Percentiles rank a stretch among this genome's conserved stretches.
phyloP scores from a whole-genome alignment of 2,329 filamentous ascomycete genomes.

The Polytolypa hystricis region DNA sequence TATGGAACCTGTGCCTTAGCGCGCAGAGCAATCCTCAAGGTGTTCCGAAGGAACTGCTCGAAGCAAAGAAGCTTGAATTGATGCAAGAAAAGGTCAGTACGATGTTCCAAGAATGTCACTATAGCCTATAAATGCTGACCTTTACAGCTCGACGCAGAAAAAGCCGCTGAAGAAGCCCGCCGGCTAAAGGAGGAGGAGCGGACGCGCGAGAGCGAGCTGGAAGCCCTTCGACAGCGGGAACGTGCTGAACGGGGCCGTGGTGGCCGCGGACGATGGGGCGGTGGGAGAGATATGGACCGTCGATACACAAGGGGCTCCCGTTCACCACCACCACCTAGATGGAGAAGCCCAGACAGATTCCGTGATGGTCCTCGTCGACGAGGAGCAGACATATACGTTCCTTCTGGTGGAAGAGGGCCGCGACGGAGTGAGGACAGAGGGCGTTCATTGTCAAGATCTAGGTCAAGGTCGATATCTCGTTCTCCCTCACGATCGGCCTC shows the following conservation, averaged over 20 bases:
- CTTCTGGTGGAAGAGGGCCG: slow-evolving; percentile 29
- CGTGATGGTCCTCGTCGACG: slow-evolving; percentile 37
- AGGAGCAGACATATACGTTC: slow-evolving; percentile 48
- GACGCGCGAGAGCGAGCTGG: slow-evolving; percentile 59
- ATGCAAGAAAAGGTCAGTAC: slow-evolving; percentile 75
- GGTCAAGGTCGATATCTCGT: slow-evolving; percentile 21
- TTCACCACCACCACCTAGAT: slow-evolving; percentile 41
- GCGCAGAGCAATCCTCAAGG: slow-evolving; percentile 81
- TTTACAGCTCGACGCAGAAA: slow-evolving; percentile 65
- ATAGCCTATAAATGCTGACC: slow-evolving; percentile 4
- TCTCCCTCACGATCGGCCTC: slow-evolving; percentile 24
- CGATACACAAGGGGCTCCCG: slow-evolving; percentile 39
- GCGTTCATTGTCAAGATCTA: slow-evolving; percentile 26
- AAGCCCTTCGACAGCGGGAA: slow-evolving; percentile 51
- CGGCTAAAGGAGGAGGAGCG: slow-evolving; percentile 60
- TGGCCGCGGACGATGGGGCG: slow-evolving; percentile 26
- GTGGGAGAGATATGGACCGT: slow-evolving; percentile 37
- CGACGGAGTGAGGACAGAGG: slow-evolving; percentile 24
- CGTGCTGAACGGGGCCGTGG: slow-evolving; percentile 29
- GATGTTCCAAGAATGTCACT: too few relatives aligned
- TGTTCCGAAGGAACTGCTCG: slow-evolving; percentile 84
- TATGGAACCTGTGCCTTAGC: slow-evolving; percentile 86
- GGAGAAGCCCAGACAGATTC: slow-evolving; percentile 32
- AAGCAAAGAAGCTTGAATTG: slow-evolving; percentile 91
- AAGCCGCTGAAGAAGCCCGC: slow-evolving; percentile 63